A percentile compares a stretch with the other conserved stretches of the same genome.
Evolutionary conservation across 2,329 filamentous ascomycete genomes (phyloP).

Genomic region (Sporothrix globosa): DNA sequence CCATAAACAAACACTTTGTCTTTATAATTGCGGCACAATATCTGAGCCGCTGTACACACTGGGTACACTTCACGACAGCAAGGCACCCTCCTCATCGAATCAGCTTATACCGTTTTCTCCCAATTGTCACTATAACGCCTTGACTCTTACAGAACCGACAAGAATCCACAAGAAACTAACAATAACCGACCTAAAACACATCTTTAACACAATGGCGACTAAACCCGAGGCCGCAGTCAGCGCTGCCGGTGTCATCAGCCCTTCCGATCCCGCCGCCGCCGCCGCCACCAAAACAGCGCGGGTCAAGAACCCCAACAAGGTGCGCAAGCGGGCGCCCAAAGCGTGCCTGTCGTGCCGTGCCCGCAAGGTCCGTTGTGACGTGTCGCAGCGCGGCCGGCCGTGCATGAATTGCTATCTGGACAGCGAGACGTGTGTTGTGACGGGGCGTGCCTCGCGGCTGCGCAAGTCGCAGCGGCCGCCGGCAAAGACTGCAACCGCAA

Average conservation of each 20-base stretch:
- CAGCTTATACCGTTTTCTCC: conserved; percentile 24
- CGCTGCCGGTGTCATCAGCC: not conserved
- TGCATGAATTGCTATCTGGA: conserved; percentile 59
- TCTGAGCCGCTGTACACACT: not conserved
- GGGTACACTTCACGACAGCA: not conserved
- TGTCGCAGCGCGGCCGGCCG: conserved; percentile 51
- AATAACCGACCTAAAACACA: no score
- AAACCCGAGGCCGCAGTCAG: conserved; percentile 10
- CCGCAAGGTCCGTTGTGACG: conserved; percentile 57
- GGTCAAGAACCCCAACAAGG: conserved; percentile 50
- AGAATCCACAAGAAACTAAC: not conserved
- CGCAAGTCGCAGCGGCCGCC: conserved; percentile 28
- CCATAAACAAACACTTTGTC: not conserved
- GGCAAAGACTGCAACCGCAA: not conserved
- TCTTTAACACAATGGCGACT: not conserved
- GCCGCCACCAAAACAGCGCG: conserved; percentile 47
- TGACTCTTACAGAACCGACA: not conserved
- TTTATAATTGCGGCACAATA: not conserved
- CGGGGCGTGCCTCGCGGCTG: conserved; percentile 33
- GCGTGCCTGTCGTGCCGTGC: conserved; percentile 56
- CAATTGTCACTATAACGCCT: not conserved
- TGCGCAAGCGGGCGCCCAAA: conserved; percentile 55
- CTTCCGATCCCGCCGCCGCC: not conserved
- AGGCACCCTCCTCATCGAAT: conserved; percentile 5
- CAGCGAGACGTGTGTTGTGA: conserved; percentile 47